phyloP scores from a whole-genome alignment of 345 rosid species.

The Rhizophora mangle region DNA sequence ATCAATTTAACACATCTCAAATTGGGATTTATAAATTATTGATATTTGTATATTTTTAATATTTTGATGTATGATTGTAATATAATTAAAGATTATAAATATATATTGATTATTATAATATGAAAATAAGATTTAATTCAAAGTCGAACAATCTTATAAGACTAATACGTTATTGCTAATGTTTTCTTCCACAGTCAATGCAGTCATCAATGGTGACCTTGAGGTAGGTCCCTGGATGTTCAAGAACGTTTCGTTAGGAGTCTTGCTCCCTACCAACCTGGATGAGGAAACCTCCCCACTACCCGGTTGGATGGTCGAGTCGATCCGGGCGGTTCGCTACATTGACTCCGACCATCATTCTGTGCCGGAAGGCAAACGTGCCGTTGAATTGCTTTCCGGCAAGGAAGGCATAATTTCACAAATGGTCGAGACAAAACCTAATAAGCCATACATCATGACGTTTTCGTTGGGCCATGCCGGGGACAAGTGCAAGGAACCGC shows the following conservation, averaged over 20 bases:
- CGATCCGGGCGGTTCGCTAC: slow-evolving; percentile 84
- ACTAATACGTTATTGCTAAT: too few species aligned
- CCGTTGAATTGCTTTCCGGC: slow-evolving; percentile 81
- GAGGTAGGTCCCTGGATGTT: slow-evolving; percentile 98
- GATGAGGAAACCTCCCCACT: slow-evolving; percentile 79
- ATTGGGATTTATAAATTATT: too few species aligned
- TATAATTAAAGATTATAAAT: too few species aligned
- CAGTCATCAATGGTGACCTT: slow-evolving; percentile 75
- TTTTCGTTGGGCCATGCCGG: slow-evolving; percentile 81
- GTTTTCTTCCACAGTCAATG: slow-evolving; percentile 48
- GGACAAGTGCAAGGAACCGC: slow-evolving; percentile 86
- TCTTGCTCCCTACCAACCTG: slow-evolving; percentile 84
- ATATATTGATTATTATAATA: too few species aligned
- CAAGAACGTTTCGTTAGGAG: slow-evolving; percentile 79
- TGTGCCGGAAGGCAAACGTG: slow-evolving; percentile 81
- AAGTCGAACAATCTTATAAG: too few species aligned
- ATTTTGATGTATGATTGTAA: too few species aligned
- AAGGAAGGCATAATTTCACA: slow-evolving; percentile 96
- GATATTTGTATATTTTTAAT: too few species aligned
- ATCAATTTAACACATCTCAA: too few species aligned
- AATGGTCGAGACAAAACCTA: slow-evolving; percentile 70
- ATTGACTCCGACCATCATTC: slow-evolving; percentile 80
- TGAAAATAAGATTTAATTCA: too few species aligned
- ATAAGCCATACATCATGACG: slow-evolving; percentile 51
- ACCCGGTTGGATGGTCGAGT: slow-evolving; percentile 94